These are phyloP conservation scores for Melaleuca quinquenervia DNA, from an alignment of 345 rosid genomes.

Conservation along the genomic window DNA sequence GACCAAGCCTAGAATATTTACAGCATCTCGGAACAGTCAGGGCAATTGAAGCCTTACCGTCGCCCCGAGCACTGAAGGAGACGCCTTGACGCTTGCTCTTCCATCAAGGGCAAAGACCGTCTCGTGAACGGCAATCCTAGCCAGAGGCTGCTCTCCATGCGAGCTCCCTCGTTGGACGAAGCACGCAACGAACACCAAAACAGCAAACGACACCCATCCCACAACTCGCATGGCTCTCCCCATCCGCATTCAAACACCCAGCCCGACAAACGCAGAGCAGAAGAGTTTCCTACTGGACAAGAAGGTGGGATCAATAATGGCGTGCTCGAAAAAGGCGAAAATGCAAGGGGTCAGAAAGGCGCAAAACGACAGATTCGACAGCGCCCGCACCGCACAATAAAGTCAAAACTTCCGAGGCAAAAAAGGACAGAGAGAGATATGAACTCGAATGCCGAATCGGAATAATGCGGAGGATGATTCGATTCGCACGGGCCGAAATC, in stretches of 20 bases:
- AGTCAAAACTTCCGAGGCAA: background rate
- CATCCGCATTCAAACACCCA: background rate
- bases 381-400: background rate
- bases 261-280: background rate
- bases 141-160: conserved; percentile 47
- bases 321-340: background rate
- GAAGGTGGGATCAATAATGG: background rate
- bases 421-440: background rate
- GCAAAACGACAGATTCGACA: background rate
- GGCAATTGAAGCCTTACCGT: conserved; percentile 11
- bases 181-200: background rate
- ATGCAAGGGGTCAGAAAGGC: background rate
- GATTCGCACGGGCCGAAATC: background rate
- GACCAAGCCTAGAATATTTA: background rate
- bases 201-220: background rate
- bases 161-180: background rate
- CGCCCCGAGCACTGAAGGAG: conserved; percentile 46
- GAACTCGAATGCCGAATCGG: background rate
- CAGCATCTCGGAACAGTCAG: background rate
- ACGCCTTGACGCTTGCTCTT: conserved; percentile 11
- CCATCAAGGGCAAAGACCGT: background rate
- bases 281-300: background rate
- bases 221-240: background rate
- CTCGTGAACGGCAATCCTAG: conserved; percentile 29
- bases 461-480: background rate